These are phyloP conservation scores for Chlorella variabilis DNA, from an alignment of 163 green algal species.

Conservation along the genomic window DNA sequence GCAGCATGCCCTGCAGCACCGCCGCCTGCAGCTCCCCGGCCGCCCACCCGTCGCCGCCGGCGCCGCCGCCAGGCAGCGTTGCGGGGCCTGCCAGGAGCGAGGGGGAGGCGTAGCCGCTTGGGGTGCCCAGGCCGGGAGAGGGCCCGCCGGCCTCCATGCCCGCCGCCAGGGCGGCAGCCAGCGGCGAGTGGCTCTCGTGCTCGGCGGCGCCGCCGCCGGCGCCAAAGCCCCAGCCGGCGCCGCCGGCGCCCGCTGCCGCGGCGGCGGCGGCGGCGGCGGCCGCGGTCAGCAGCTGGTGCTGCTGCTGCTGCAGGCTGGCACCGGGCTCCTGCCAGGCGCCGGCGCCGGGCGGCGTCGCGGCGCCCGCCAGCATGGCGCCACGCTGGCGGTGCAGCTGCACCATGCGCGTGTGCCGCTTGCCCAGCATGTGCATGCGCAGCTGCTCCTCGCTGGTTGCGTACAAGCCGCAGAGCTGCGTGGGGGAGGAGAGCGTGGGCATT, in stretches of 20 bases:
- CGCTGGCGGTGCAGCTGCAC: conserved; percentile 33
- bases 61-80: too few relatives aligned
- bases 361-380: background rate
- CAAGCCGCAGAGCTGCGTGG: too few relatives aligned
- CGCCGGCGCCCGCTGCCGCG: background rate
- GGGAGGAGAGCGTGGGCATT: too few relatives aligned
- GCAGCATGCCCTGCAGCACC: conserved; percentile 24
- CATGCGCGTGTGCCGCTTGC: conserved; percentile 34
- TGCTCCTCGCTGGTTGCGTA: conserved; percentile 54
- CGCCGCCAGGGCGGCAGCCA: background rate
- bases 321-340: background rate
- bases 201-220: too few relatives aligned
- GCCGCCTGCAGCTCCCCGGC: background rate
- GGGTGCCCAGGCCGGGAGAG: background rate
- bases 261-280: background rate
- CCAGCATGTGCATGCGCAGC: conserved; percentile 54
- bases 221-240: background rate
- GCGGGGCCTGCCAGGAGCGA: background rate
- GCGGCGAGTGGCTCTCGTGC: background rate
- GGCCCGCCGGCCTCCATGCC: background rate
- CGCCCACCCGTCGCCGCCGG: background rate
- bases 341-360: background rate
- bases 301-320: conserved; percentile 35
- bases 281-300: conserved; percentile 31
- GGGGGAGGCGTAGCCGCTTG: too few relatives aligned